phyloP scores from a whole-genome alignment of 2,329 filamentous ascomycete species.

The Calonectria ilicicola region DNA sequence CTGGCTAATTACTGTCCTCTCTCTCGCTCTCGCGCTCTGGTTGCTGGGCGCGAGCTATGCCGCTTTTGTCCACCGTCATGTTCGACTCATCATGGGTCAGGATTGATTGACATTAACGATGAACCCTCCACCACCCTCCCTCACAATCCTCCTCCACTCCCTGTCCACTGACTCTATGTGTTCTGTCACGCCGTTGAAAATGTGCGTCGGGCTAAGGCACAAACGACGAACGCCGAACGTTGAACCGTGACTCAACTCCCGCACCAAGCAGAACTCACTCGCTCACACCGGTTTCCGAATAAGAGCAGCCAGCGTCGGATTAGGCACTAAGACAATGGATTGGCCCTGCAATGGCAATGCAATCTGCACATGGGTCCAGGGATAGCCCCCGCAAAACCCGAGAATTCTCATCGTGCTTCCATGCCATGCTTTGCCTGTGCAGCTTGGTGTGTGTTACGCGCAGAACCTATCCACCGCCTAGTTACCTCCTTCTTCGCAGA shows the following conservation, averaged over 20 bases:
- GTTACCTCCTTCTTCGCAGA: not conserved
- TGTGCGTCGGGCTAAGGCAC: not conserved
- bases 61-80: not conserved
- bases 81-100: constrained; percentile 4
- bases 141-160: too few species aligned
- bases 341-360: not conserved
- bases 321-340: not conserved
- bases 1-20: not conserved
- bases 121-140: not conserved
- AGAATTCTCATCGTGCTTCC: constrained; percentile 7
- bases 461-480: not conserved
- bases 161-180: too few species aligned
- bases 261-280: not conserved
- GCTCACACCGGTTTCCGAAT: not conserved
- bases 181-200: not conserved
- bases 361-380: constrained; percentile 12
- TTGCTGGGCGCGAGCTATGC: not conserved
- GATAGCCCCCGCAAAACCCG: constrained; percentile 14
- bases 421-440: constrained; percentile 5
- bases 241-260: not conserved
- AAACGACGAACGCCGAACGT: not conserved
- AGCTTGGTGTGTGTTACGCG: not conserved
- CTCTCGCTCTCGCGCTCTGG: not conserved
- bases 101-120: not conserved
- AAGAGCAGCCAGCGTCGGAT: not conserved